These are phyloP conservation scores for Coemansia sp. DNA, from an alignment of 192 early-diverging fungal genomes.

Conservation along the genomic window DNA sequence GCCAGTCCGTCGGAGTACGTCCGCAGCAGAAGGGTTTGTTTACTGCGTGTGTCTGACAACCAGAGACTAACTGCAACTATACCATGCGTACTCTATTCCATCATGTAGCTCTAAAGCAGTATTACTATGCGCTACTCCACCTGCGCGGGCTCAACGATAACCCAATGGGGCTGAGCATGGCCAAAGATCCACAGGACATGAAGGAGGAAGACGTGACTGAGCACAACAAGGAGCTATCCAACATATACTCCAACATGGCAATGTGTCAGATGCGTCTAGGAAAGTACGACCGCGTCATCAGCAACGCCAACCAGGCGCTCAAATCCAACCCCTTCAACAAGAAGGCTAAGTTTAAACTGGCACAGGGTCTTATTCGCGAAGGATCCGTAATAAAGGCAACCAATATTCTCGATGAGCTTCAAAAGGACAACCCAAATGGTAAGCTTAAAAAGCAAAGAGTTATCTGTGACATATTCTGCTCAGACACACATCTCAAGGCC, in stretches of 20 bases:
- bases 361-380: conserved; percentile 40
- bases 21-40: not conserved
- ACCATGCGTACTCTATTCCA: not conserved
- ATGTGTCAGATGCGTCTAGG: conserved; percentile 44
- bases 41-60: conserved; percentile 1
- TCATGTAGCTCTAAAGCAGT: conserved; percentile 36
- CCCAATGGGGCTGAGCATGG: conserved; percentile 16
- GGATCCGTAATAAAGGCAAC: conserved; percentile 34
- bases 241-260: conserved; percentile 47
- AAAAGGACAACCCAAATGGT: conserved; percentile 31
- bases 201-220: conserved; percentile 42
- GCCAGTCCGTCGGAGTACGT: not conserved
- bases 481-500: too few relatives aligned
- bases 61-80: not conserved
- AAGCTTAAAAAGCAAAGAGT: not conserved
- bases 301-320: conserved; percentile 32
- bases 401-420: conserved; percentile 42
- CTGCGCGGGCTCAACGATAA: conserved; percentile 37
- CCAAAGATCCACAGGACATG: conserved; percentile 18
- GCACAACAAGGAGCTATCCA: conserved; percentile 36
- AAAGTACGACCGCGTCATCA: conserved; percentile 16
- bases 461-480: not conserved
- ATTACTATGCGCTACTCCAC: conserved; percentile 40
- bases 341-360: conserved; percentile 52
- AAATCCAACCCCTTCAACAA: conserved; percentile 45